phyloP scores from a whole-genome alignment of 2,329 filamentous ascomycete species.

The Diaporthe vexans region DNA sequence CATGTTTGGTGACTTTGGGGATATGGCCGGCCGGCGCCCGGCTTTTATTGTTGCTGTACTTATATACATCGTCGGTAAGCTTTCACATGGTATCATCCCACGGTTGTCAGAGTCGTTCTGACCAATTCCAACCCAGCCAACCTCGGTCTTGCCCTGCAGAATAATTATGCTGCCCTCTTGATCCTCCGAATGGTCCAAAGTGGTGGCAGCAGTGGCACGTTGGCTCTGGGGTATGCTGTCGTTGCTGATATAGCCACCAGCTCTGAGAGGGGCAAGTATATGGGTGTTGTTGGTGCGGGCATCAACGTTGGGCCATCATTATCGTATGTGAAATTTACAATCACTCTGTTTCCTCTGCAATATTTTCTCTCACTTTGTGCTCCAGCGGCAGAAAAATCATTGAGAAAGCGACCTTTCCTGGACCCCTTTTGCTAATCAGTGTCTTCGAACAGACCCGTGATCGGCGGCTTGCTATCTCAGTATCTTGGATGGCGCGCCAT shows the following conservation, averaged over 20 bases:
- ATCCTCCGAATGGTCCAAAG: constrained; percentile 74
- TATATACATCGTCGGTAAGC: constrained; percentile 62
- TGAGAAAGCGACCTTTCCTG: background rate
- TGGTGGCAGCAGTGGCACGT: constrained; percentile 74
- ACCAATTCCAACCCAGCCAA: constrained; percentile 58
- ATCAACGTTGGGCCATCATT: constrained; percentile 68
- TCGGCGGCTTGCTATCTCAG: constrained; percentile 74
- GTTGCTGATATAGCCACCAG: constrained; percentile 79
- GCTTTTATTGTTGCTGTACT: constrained; percentile 71
- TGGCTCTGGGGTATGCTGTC: constrained; percentile 79
- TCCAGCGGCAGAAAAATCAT: background rate
- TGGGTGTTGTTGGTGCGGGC: constrained; percentile 75
- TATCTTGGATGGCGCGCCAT: constrained; percentile 77
- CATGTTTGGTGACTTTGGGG: constrained; percentile 73
- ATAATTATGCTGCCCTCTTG: constrained; percentile 69
- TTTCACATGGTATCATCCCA: background rate
- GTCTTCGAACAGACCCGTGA: constrained; percentile 59
- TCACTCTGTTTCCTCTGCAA: background rate
- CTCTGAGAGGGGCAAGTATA: constrained; percentile 79
- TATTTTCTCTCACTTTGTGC: background rate
- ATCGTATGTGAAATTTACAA: constrained; percentile 48
- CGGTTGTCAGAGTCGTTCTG: background rate
- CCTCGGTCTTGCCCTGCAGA: constrained; percentile 70
- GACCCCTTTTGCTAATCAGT: background rate
- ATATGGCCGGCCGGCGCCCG: constrained; percentile 72